Percentiles rank a stretch among this genome's conserved stretches.
These are phyloP conservation scores for Oehlia diaphana DNA, from an alignment of 192 early-diverging fungal species.

Conservation along the genomic window DNA sequence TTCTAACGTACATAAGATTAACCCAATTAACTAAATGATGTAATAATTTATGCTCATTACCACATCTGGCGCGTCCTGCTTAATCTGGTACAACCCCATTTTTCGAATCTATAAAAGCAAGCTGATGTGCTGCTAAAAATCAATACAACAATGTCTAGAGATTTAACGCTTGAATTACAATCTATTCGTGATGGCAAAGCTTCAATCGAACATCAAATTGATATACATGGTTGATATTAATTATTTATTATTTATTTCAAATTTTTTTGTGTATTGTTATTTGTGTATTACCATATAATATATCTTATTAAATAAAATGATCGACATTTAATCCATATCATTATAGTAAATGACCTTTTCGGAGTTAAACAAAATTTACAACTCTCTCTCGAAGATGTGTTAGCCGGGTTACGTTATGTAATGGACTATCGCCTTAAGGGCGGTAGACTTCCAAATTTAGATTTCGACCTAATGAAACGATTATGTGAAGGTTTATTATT, in stretches of 20 bases:
- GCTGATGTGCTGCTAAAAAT: not conserved
- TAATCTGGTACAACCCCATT: too few relatives aligned
- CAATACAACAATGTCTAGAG: not conserved
- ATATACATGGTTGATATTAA: constrained; percentile 43
- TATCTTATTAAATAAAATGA: too few relatives aligned
- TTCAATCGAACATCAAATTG: constrained; percentile 66
- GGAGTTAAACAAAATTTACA: constrained; percentile 68
- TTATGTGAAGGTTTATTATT: constrained; percentile 84
- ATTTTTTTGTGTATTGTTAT: not conserved
- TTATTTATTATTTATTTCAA: not conserved
- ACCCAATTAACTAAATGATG: too few relatives aligned
- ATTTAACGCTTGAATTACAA: constrained; percentile 35
- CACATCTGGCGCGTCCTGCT: not conserved
- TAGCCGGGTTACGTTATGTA: constrained; percentile 89
- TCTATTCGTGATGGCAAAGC: constrained; percentile 58
- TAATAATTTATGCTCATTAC: not conserved
- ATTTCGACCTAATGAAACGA: constrained; percentile 79
- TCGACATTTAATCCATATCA: not conserved
- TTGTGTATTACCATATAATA: not conserved
- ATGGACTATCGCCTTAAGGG: constrained; percentile 91
- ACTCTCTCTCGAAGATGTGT: constrained; percentile 76
- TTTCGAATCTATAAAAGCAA: not conserved
- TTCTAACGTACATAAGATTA: too few relatives aligned
- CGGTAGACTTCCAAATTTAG: constrained; percentile 79
- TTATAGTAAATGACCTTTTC: constrained; percentile 77